These are phyloP conservation scores for Gypsophila paniculata DNA, from an alignment of 179 eudicot genomes.

Conservation along the genomic window DNA sequence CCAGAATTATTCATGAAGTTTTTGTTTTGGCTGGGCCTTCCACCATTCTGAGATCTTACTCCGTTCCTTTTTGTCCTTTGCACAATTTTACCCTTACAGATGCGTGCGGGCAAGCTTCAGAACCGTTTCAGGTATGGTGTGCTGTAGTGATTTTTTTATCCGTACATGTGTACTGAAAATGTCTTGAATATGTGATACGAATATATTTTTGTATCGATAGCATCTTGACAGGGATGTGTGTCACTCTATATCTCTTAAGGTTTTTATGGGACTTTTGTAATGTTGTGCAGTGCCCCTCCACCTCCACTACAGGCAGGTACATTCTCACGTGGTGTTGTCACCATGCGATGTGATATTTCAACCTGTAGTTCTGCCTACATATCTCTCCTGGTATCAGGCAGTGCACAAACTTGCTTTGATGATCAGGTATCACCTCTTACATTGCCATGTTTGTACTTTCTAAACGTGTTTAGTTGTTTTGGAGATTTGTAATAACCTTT, in stretches of 20 bases:
- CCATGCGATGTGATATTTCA: slow-evolving; percentile 92
- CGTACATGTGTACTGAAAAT: background rate
- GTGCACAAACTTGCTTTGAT: slow-evolving; percentile 95
- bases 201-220: background rate
- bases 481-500: slow-evolving; percentile 19
- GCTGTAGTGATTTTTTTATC: background rate
- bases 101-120: slow-evolving; percentile 95
- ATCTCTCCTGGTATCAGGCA: slow-evolving; percentile 89
- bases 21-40: slow-evolving; percentile 1
- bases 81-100: slow-evolving; percentile 39
- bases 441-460: background rate
- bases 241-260: background rate
- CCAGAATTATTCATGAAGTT: background rate
- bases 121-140: slow-evolving; percentile 72
- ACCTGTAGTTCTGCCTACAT: slow-evolving; percentile 82
- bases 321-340: slow-evolving; percentile 95
- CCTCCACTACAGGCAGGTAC: slow-evolving; percentile 98
- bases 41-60: slow-evolving; percentile 11
- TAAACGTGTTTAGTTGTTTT: background rate
- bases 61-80: slow-evolving; percentile 14
- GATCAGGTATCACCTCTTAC: slow-evolving; percentile 56
- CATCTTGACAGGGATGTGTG: background rate
- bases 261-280: slow-evolving; percentile 9
- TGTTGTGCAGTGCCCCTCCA: slow-evolving; percentile 78
- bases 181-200: background rate